Evolutionary conservation across 768 basidiomycete species (phyloP).

Genomic region (Pleurotus citrinopileatus): DNA sequence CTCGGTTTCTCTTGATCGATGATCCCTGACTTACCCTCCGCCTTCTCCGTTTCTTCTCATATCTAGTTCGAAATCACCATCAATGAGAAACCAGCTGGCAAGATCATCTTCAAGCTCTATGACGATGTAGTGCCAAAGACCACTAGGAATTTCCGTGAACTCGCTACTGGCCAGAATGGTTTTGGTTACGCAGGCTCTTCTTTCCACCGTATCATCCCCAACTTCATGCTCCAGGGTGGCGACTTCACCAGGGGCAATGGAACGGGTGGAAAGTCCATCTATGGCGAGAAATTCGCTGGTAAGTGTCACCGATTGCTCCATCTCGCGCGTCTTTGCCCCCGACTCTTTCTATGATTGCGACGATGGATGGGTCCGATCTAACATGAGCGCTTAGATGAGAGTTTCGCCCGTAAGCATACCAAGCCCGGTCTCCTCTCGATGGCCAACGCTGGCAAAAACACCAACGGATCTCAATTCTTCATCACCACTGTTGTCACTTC

Average conservation of each 20-base stretch:
- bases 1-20: no score
- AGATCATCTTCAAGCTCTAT: conserved; percentile 81
- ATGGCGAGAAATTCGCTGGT: conserved; percentile 78
- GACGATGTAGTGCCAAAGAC: conserved; percentile 84
- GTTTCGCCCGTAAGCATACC: conserved; percentile 74
- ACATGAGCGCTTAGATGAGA: conserved; percentile 60
- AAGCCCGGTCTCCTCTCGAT: conserved; percentile 69
- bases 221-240: conserved; percentile 86
- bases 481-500: conserved; percentile 76
- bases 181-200: conserved; percentile 68
- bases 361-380: not conserved
- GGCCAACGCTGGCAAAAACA: conserved; percentile 81
- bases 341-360: no score
- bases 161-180: conserved; percentile 63
- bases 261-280: conserved; percentile 84
- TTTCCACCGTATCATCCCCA: conserved; percentile 76
- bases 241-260: conserved; percentile 79
- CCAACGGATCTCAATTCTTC: conserved; percentile 89
- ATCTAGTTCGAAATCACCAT: conserved; percentile 65
- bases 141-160: conserved; percentile 75
- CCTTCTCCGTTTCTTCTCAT: not conserved
- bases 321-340: no score
- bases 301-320: conserved; percentile 16
- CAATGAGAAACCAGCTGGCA: conserved; percentile 55
- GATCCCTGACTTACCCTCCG: no score